Percentiles rank a stretch among this genome's conserved stretches.
Conservation (phyloP, 1,284 basidiomycete genomes). For the Rhodotorula sp. region DNA sequence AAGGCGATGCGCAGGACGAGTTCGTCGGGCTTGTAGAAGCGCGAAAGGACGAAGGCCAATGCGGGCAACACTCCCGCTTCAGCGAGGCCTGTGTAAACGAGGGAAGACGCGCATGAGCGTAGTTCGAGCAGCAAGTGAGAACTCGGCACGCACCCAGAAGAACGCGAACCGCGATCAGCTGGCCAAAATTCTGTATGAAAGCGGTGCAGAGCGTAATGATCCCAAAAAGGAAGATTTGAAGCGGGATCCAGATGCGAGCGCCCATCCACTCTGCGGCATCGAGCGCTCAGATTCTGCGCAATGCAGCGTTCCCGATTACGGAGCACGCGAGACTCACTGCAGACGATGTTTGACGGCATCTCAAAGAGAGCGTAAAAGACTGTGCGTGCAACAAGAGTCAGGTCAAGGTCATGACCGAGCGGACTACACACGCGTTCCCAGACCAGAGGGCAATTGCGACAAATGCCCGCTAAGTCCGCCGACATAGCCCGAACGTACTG, state of each 20-base stretch:
- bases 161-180: not conserved
- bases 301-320: not conserved
- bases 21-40: conserved; percentile 4
- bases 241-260: not conserved
- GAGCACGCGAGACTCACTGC: not conserved
- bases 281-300: no score
- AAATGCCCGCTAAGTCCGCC: no score
- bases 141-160: not conserved
- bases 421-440: not conserved
- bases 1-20: not conserved
- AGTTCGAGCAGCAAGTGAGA: no score
- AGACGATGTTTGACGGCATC: conserved; percentile 1
- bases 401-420: not conserved
- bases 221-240: not conserved
- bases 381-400: not conserved
- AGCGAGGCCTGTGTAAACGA: not conserved
- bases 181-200: not conserved
- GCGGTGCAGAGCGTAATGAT: not conserved
- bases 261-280: not conserved
- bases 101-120: no score
- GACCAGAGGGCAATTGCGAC: no score
- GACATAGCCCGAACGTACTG: not conserved
- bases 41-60: not conserved
- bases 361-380: not conserved
- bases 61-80: not conserved